Evolutionary conservation across 208 protist genomes (phyloP).

Genomic region (Leishmania aethiopica): DNA sequence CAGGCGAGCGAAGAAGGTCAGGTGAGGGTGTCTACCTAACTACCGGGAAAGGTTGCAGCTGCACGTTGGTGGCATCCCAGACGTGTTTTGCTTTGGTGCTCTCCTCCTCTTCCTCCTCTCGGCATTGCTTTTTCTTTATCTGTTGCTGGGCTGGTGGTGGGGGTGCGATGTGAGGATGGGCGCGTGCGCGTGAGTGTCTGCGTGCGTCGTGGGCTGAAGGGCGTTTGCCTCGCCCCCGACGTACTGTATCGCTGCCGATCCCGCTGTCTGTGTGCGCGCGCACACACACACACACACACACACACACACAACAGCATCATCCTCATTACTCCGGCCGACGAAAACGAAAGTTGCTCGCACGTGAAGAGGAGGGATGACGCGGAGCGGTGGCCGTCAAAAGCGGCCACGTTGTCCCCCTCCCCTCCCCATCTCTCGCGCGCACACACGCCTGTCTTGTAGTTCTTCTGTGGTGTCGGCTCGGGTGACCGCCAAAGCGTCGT

Average conservation of each 20-base stretch:
- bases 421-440: not conserved
- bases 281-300: not conserved
- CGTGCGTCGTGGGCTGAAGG: not conserved
- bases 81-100: not conserved
- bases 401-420: not conserved
- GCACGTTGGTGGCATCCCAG: not conserved
- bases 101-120: not conserved
- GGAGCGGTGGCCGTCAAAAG: not conserved
- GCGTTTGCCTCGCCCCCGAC: not conserved
- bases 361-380: not conserved
- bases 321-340: too few species aligned
- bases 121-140: not conserved
- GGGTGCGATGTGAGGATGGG: not conserved
- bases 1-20: not conserved
- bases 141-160: not conserved
- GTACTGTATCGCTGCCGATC: not conserved
- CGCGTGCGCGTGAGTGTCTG: too few species aligned
- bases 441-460: not conserved
- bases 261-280: not conserved
- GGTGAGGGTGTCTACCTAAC: not conserved
- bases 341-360: not conserved
- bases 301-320: not conserved
- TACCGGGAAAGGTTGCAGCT: not conserved
- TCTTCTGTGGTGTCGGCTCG: not conserved
- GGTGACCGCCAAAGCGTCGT: not conserved